A percentile compares a stretch with the other conserved stretches of the same genome.
Conservation (phyloP, 495 filamentous ascomycete genomes). For the Penicillium nucicola region DNA sequence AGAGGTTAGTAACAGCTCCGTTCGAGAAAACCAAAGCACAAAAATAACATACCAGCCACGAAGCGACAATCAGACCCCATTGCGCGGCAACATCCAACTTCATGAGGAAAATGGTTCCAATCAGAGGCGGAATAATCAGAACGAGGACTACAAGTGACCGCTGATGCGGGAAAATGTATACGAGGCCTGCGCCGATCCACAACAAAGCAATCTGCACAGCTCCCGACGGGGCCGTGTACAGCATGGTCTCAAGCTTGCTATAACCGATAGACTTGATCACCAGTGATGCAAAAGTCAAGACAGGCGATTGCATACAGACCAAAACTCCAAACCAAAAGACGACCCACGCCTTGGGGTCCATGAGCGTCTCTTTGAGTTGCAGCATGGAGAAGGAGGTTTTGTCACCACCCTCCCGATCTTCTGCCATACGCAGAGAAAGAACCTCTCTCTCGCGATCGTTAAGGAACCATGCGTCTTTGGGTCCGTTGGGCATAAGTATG, state of each 20-base stretch:
- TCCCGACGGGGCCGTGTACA: constrained; percentile 30
- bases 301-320: constrained; percentile 23
- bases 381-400: constrained; percentile 51
- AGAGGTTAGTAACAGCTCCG: not conserved
- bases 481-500: constrained; percentile 55
- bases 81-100: constrained; percentile 22
- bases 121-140: constrained; percentile 24
- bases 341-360: constrained; percentile 59
- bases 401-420: constrained; percentile 59
- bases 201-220: constrained; percentile 31
- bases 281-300: constrained; percentile 32
- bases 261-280: constrained; percentile 33
- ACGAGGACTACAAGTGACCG: constrained; percentile 19
- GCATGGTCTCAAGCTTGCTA: constrained; percentile 26
- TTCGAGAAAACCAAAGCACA: not conserved
- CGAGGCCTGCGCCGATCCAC: constrained; percentile 28
- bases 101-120: constrained; percentile 29
- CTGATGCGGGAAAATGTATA: constrained; percentile 18
- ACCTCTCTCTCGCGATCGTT: constrained; percentile 49
- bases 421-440: constrained; percentile 51
- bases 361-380: constrained; percentile 53
- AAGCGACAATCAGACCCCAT: constrained; percentile 32
- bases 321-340: constrained; percentile 54
- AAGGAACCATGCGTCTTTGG: constrained; percentile 58
- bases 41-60: constrained; percentile 30